Evolutionary conservation across 306 rosid genomes (phyloP).

Genomic region (Alnus rubra): DNA sequence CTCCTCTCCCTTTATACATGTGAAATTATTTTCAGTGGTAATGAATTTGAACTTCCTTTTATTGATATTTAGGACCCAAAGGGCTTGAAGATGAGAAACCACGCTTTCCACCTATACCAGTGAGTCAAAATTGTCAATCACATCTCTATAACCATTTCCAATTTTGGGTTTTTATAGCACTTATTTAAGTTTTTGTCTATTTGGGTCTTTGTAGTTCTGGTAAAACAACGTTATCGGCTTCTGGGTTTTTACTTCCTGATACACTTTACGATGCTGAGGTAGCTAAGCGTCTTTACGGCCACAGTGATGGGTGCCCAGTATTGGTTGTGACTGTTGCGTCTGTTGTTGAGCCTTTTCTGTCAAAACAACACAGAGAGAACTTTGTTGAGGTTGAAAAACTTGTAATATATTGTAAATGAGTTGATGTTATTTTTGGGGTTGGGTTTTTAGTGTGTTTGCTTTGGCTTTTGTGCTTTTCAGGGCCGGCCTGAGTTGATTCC

Average conservation of each 20-base stretch:
- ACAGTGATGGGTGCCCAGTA: slow-evolving; percentile 40
- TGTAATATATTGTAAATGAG: slow-evolving; percentile 2
- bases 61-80: slow-evolving; percentile 74
- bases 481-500: slow-evolving; percentile 77
- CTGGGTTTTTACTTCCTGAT: slow-evolving; percentile 78
- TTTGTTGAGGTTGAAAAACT: slow-evolving; percentile 54
- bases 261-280: slow-evolving; percentile 56
- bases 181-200: slow-evolving; percentile 14
- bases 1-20: neutral
- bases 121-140: slow-evolving; percentile 26
- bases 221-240: slow-evolving; percentile 86
- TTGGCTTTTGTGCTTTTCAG: slow-evolving; percentile 46
- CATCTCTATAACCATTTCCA: neutral
- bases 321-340: slow-evolving; percentile 84
- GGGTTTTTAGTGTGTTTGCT: slow-evolving; percentile 20
- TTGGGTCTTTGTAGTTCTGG: slow-evolving; percentile 70
- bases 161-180: neutral
- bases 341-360: slow-evolving; percentile 81
- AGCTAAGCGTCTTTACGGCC: slow-evolving; percentile 48
- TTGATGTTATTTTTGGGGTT: slow-evolving; percentile 23
- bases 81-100: slow-evolving; percentile 90
- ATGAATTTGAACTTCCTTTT: neutral
- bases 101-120: slow-evolving; percentile 93
- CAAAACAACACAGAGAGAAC: slow-evolving; percentile 56
- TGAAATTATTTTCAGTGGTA: neutral